Conservation (phyloP, 176 grass and related monocot species). For the Oropetium thomaeum region DNA sequence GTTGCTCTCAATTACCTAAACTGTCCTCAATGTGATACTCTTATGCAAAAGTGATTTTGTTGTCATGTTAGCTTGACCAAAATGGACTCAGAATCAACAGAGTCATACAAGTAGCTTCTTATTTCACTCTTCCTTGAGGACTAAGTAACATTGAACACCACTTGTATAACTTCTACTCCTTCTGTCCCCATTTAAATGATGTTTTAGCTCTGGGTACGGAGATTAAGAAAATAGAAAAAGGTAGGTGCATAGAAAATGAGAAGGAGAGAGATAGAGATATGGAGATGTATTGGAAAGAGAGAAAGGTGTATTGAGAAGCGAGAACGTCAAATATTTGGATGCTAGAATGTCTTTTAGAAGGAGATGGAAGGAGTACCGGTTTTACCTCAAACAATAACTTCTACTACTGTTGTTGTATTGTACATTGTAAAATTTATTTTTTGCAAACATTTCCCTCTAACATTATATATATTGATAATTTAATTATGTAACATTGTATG, state of each 20-base stretch:
- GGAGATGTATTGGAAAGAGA: no score
- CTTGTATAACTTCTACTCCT: not conserved
- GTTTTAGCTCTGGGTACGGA: no score
- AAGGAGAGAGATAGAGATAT: no score
- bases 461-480: slow-evolving; percentile 10
- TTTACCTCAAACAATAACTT: not conserved
- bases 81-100: not conserved
- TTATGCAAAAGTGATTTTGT: not conserved
- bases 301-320: no score
- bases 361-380: no score
- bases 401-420: not conserved
- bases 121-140: not conserved
- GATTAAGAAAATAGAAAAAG: no score
- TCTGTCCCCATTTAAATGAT: no score
- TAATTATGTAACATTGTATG: slow-evolving; percentile 21
- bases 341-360: no score
- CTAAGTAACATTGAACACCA: not conserved
- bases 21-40: not conserved
- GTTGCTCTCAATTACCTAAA: no score
- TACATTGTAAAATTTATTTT: not conserved
- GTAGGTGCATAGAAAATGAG: no score
- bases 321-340: no score
- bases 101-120: not conserved
- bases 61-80: not conserved
- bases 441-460: slow-evolving; percentile 7